Base-by-base conservation (phyloP, 139 green algal species). In the Mesotaenium endlicherianum region DNA sequence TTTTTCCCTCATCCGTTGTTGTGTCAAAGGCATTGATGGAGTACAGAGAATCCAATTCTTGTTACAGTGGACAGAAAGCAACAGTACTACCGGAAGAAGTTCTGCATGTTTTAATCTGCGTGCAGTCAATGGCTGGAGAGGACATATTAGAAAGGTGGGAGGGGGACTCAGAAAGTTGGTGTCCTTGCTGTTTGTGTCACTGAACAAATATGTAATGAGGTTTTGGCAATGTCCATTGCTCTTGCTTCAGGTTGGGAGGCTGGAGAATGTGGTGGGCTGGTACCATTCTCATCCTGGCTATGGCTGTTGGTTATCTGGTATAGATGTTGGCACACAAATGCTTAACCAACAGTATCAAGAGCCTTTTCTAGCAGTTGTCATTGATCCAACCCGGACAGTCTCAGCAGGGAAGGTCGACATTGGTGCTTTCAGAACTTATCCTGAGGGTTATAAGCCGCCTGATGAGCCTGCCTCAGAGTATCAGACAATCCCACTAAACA, bases 241-340 rank as follows among this genome's bases (percentile, higher is more conserved):
- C n/a, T n/a, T n/a, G 50, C 84, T 94, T 89, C 53, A 88, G 49
- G 91, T 93, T 8, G 93, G 95, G 1, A 86, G 94, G 1, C 55
- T 89, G 20, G 96, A 99, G 79, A 97, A 99, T 86, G 91, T 98
- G 17, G 92, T 98, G 55, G 96, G 96, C n/a, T 99, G 96, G 96
- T 99, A 99, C 87, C 96, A 99, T 89, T 94, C 83, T 39, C 96
- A 99, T 88, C 96, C 96, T 2, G 96, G 96, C 2, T 99, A 99
- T 82, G 96, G 96, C 50, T 99, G 96, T 91, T 99, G 96, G 96
- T 92, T 99, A 80, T 98, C 94, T 1, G 94, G 94, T 57, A 97
- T 97, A 58, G 96, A 97, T 71, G 90, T 94, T 1, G 67, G 60
- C 49, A 97, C 94, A 2, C 94, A 97, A 85, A 93, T 95, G 90